Evolutionary conservation across 106 monocot species (phyloP), one percentile per base, ranked within the genome.

Genomic region (Amphibolis antarctica): DNA sequence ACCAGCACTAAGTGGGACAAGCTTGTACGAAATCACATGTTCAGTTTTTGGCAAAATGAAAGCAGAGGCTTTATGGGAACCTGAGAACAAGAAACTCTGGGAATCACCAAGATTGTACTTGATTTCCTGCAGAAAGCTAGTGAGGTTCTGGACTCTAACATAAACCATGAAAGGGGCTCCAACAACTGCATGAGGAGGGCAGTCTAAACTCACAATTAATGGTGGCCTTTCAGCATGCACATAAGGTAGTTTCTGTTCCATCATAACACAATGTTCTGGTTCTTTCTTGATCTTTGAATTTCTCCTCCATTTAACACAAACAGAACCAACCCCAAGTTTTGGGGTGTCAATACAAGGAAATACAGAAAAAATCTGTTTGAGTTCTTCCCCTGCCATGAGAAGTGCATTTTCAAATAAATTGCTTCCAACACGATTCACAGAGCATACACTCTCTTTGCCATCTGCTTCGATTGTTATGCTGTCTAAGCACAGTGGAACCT

Each of bases 1-100:
- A 29, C 98, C 98, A 28, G 87, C 84, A 61, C 52, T 59, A 66
- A 99, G 66, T 20, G 91, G 76, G n/a, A 99, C 80, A 71, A 91
- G 75, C 72, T 81, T 88, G 66, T 81, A 88, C 45, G 72, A 75
- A 46, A 90, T 73, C 10, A 77, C 28, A 44, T 77, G 82, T 68
- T 91, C 98, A 0, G 84, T 74, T 53, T 79, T 81, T 13, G 98
- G 98, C 26, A 99, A 64, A 67, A 99, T 70, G 23, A 53, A 88
- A 23, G 60, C 61, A 15, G 75, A 28, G 69, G 77, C 74, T 68
- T 67, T 79, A 55, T 99, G 91, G 28, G 82, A 81, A 25, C 98
- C 98, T 45, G 75, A 72, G 25, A 91, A 91, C n/a, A 99, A 87
- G 51, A 99, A 99, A 48, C 79, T 80, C 60, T 91, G 91, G 27